Evolutionary conservation across 108 stramenopile species (phyloP), one percentile per base, ranked within the genome.

Genomic region (Fragilariopsis cylindrus): DNA sequence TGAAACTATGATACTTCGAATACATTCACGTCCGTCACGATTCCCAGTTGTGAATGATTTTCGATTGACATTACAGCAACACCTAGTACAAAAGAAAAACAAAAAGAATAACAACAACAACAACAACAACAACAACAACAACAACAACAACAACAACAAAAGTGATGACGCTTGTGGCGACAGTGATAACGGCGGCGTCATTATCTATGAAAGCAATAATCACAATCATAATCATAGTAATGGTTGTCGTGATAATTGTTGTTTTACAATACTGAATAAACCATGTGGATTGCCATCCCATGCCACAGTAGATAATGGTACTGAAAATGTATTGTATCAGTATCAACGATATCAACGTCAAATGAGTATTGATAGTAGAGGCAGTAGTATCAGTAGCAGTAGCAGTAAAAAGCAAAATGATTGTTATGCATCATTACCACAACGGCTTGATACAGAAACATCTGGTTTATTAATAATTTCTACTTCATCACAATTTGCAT

Each of bases 391-490:
- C 52, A 53, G 15, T n/a, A 53, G 15, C 52, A 60, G 3, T 16
- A 1, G 2, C 19, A 18, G 9, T 9, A 60, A 60, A 16, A 19
- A 15, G 0, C n/a, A 2, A 60, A 50, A 52, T 13, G 48, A 45
- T 8, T 8, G 6, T 16, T 58, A 69, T 44, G 65, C 73, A 43
- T 70, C 82, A 4, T 83, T 87, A n/a, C 87, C 93, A 7, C 93
- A 94, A 46, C 72, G 93, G 67, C 73, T 94, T 53, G 93, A 94
- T 69, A 89, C 90, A 46, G 92, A 94, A 69, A 94, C 93, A 47
- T 90, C 88, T 13, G 93, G 93, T 12, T 80, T 94, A 58, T 69
- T 92, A 42, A 79, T 90, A 45, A 81, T 92, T 15, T 85, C 93
- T 3, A 86, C 89, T 12, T 75, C 76, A 48, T 85, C 87, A 62